A percentile compares a stretch with the other conserved stretches of the same genome.
These are phyloP conservation scores for Pezicula carpinea DNA, from an alignment of 2,329 filamentous ascomycete species.

Conservation along the genomic window DNA sequence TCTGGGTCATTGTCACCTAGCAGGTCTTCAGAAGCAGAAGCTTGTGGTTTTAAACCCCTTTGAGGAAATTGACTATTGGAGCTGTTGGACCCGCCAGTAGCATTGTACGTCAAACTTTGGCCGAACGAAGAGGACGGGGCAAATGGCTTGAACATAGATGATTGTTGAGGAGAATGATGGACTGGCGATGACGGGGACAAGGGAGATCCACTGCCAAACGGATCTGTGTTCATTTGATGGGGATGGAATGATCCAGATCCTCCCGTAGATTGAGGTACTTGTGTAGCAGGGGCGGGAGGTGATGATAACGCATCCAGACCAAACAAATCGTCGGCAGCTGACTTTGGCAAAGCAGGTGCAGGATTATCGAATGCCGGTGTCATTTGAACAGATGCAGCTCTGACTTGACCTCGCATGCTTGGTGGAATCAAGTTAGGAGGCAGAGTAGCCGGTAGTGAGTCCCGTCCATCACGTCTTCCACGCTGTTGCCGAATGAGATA, in stretches of 20 bases:
- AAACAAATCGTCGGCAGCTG: slow-evolving; percentile 90
- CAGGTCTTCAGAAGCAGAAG: slow-evolving; percentile 69
- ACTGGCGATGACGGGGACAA: slow-evolving; percentile 23
- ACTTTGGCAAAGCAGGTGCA: slow-evolving; percentile 54
- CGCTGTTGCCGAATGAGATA: slow-evolving; percentile 90
- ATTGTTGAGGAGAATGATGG: slow-evolving; percentile 22
- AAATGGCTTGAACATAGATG: slow-evolving; percentile 74
- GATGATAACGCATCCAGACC: slow-evolving; percentile 74
- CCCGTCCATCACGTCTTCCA: slow-evolving; percentile 57
- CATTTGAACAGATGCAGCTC: slow-evolving; percentile 39
- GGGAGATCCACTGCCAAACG: slow-evolving; percentile 35
- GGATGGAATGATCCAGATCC: slow-evolving; percentile 58
- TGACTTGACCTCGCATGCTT: slow-evolving; percentile 65
- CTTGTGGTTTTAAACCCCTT: slow-evolving; percentile 36
- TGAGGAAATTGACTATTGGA: slow-evolving; percentile 21
- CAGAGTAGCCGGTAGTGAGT: slow-evolving; percentile 67
- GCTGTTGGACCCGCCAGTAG: slow-evolving; percentile 55
- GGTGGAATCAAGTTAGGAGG: slow-evolving; percentile 82
- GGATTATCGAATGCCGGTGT: slow-evolving; percentile 38
- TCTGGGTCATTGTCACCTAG: slow-evolving; percentile 88
- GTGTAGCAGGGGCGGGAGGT: slow-evolving; percentile 40
- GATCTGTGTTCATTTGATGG: slow-evolving; percentile 26
- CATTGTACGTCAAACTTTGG: slow-evolving; percentile 70
- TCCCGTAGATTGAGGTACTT: slow-evolving; percentile 66
- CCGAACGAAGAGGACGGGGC: slow-evolving; percentile 90